These are phyloP conservation scores for Plasmodium falciparum DNA, from an alignment of 169 alveolate genomes.

Conservation along the genomic window DNA sequence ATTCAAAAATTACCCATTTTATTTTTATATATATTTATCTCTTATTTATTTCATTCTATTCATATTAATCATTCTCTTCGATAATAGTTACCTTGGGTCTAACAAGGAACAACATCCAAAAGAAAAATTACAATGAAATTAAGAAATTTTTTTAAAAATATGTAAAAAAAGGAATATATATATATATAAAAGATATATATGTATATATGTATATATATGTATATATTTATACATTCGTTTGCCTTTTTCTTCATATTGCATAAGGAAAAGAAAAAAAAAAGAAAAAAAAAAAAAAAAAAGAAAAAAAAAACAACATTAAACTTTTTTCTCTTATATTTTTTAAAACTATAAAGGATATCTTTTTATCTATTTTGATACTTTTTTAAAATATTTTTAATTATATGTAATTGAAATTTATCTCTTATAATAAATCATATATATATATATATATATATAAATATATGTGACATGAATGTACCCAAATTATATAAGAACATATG, in stretches of 20 bases:
- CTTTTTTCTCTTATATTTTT: too few relatives aligned
- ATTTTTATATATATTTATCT: conserved; percentile 66
- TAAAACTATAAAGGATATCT: too few relatives aligned
- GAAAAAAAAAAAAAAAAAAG: too few relatives aligned
- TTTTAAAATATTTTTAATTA: too few relatives aligned
- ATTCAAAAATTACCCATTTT: conserved; percentile 43
- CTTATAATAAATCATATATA: too few relatives aligned
- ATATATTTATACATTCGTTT: neutral
- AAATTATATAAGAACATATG: too few relatives aligned
- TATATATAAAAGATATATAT: neutral
- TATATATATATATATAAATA: too few relatives aligned
- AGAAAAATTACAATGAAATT: neutral
- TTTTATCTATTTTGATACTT: too few relatives aligned
- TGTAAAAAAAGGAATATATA: neutral
- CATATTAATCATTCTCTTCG: conserved; percentile 44
- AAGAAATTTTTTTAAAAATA: neutral
- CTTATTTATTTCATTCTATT: conserved; percentile 47
- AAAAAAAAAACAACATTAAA: too few relatives aligned
- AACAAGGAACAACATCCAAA: conserved; percentile 6
- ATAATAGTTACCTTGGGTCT: conserved; percentile 5
- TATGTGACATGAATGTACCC: too few relatives aligned
- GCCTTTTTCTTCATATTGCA: neutral
- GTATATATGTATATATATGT: neutral
- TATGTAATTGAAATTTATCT: too few relatives aligned
- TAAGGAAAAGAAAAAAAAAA: too few relatives aligned